phyloP scores from a whole-genome alignment of 2,329 filamentous ascomycete genomes.

The Colletotrichum incanum region DNA sequence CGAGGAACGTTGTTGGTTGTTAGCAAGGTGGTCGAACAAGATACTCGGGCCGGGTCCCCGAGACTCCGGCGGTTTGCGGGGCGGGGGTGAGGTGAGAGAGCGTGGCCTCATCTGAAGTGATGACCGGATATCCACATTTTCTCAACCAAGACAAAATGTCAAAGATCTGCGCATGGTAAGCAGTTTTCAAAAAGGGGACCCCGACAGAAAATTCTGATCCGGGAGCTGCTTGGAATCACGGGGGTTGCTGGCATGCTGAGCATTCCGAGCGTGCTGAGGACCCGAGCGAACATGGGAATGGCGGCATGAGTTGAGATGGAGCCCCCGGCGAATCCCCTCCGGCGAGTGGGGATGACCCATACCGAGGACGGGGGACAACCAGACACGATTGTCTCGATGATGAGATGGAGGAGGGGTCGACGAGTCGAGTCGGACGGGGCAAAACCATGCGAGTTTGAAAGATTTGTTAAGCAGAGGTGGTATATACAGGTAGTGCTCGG shows the following conservation, averaged over 20 bases:
- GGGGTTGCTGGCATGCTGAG: background rate
- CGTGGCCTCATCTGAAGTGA: slow-evolving; percentile 1
- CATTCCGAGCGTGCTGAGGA: too few species aligned
- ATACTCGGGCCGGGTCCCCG: background rate
- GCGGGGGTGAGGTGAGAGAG: background rate
- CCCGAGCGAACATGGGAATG: background rate
- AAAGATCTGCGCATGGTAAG: background rate
- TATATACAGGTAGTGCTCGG: too few species aligned
- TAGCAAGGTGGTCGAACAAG: background rate
- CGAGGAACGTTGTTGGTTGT: background rate
- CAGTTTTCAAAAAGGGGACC: background rate
- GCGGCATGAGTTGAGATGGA: background rate
- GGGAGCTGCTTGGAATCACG: background rate
- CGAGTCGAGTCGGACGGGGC: background rate
- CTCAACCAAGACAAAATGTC: background rate
- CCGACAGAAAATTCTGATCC: background rate
- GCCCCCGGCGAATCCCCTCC: slow-evolving; percentile 16
- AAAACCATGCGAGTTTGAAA: background rate
- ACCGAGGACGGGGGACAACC: slow-evolving; percentile 30
- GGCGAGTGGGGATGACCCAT: slow-evolving; percentile 12
- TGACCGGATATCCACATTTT: background rate
- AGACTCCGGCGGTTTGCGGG: background rate
- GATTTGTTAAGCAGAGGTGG: background rate
- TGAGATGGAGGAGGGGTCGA: slow-evolving; percentile 20
- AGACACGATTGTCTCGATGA: background rate